Percentiles rank a stretch among this genome's conserved stretches.
Conservation (phyloP, 805 yeast genomes). For the Priceomyces medius region DNA sequence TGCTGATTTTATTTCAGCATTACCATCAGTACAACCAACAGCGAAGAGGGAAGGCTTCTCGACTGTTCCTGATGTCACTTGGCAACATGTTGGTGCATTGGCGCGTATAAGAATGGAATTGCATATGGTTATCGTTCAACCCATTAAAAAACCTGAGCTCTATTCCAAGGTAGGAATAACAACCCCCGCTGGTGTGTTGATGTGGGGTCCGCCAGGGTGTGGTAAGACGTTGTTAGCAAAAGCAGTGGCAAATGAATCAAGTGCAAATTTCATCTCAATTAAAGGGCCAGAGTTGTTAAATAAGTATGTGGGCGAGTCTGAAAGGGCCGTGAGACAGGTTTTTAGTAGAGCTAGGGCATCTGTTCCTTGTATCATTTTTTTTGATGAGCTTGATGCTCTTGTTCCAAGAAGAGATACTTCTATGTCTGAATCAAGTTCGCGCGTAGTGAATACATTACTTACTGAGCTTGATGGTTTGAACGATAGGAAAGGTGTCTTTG, state of each 20-base stretch:
- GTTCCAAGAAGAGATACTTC: slow-evolving; percentile 93
- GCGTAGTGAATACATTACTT: slow-evolving; percentile 91
- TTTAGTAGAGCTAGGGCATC: slow-evolving; percentile 91
- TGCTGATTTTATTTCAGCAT: slow-evolving; percentile 77
- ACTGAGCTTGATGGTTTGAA: slow-evolving; percentile 95
- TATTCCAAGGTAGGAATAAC: slow-evolving; percentile 89
- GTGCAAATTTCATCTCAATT: slow-evolving; percentile 93
- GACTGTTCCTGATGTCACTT: slow-evolving; percentile 94
- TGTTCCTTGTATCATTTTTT: slow-evolving; percentile 90
- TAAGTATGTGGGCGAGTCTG: slow-evolving; percentile 95
- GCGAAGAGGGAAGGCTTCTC: slow-evolving; percentile 99
- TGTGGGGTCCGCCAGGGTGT: slow-evolving; percentile 99
- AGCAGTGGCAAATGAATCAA: slow-evolving; percentile 96
- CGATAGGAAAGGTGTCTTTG: slow-evolving; percentile 90
- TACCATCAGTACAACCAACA: slow-evolving; percentile 94
- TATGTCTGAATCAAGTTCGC: slow-evolving; percentile 81
- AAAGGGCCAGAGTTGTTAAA: slow-evolving; percentile 94
- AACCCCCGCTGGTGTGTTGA: slow-evolving; percentile 93
- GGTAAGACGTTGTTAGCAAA: slow-evolving; percentile 96
- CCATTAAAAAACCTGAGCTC: slow-evolving; percentile 87
- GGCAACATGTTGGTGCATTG: slow-evolving; percentile 94
- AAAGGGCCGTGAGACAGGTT: slow-evolving; percentile 89
- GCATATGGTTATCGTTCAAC: slow-evolving; percentile 97
- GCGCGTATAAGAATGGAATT: slow-evolving; percentile 77
- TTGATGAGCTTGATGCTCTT: slow-evolving; percentile 93